Percentiles rank a stretch among this genome's conserved stretches.
These are phyloP conservation scores for Linnemannia hyalina DNA, from an alignment of 192 early-diverging fungal species.

Conservation along the genomic window DNA sequence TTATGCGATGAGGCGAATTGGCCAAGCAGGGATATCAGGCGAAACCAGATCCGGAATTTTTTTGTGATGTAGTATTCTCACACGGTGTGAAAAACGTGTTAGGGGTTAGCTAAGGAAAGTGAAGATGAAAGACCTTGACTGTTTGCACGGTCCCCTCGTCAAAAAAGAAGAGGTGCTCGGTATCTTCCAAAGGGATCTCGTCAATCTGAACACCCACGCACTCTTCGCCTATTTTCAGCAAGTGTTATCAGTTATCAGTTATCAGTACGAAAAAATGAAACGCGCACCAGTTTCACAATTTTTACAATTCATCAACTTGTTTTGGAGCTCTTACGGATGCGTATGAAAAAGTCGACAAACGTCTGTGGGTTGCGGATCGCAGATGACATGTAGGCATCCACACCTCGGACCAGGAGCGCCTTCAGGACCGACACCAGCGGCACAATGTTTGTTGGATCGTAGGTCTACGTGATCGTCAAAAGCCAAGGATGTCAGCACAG, in stretches of 20 bases:
- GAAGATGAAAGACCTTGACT: conserved; percentile 46
- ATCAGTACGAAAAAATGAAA: not conserved
- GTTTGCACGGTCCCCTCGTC: conserved; percentile 48
- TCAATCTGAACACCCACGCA: conserved; percentile 40
- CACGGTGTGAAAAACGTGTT: not conserved
- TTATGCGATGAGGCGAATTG: not conserved
- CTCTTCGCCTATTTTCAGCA: conserved; percentile 22
- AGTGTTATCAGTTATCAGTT: not conserved
- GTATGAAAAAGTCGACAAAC: conserved; percentile 45
- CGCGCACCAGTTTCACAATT: not conserved
- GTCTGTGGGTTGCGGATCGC: conserved; percentile 53
- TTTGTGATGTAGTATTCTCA: not conserved
- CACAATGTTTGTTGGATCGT: conserved; percentile 49
- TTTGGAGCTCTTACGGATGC: conserved; percentile 31
- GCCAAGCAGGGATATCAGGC: not conserved
- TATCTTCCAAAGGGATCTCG: conserved; percentile 21
- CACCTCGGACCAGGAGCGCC: conserved; percentile 41
- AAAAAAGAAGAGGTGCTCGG: conserved; percentile 51
- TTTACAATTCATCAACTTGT: not conserved
- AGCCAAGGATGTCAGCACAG: not conserved
- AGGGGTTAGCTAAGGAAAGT: not conserved
- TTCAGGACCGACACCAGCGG: conserved; percentile 38
- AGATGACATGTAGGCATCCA: conserved; percentile 49
- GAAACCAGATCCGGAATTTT: not conserved
- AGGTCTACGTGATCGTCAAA: conserved; percentile 17